Base-by-base conservation (phyloP, 495 filamentous ascomycete genomes). In the Alectoria sarmentosa region DNA sequence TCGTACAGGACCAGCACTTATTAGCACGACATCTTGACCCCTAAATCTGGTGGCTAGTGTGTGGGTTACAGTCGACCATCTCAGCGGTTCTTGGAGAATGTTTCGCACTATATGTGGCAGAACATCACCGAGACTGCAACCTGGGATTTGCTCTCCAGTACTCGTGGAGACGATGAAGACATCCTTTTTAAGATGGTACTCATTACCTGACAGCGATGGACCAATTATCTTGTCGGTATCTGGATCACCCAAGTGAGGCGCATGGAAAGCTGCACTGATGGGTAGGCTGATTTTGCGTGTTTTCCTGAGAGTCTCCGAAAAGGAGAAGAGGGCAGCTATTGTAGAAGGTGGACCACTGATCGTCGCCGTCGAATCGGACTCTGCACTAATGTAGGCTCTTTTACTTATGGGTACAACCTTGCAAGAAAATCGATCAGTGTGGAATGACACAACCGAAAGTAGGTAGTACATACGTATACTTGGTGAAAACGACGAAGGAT, bases 311-410 rank as follows among this genome's bases (percentile, higher is more conserved):
- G n/a, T 15, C 21, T 61, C 59, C 14, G 64, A 61, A 21, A 28
- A 61, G 3, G 58, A 62, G 32, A 66, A 66, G 17, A 66, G 37
- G 11, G 60, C 48, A 3, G 37, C 48, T 15, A 66, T 38, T 3
- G 58, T 65, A 10, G 75, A 69, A 1, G 80, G 79, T 49, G 80
- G 79, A 0, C 78, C 79, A 63, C 71, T 80, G 17, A 81, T 65
- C 19, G 72, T 79, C 2, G 77, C 70, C 13, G 77, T 76, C 10
- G 67, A 74, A 5, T 64, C 61, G 36, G 70, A 72, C 1, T 69
- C 67, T 32, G 74, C 75, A 63, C 77, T 80, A 44, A 79, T 71
- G 65, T 76, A 79, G 17, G 78, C 67, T 44, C 77, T 74, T 44
- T 67, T 72, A 19, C 44, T 55, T 13, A 26, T 34, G 19, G 63